A percentile compares a stretch with the other conserved stretches of the same genome.
These are phyloP conservation scores for Apiospora pterosperma DNA, from an alignment of 2,329 filamentous ascomycete genomes.

Conservation along the genomic window DNA sequence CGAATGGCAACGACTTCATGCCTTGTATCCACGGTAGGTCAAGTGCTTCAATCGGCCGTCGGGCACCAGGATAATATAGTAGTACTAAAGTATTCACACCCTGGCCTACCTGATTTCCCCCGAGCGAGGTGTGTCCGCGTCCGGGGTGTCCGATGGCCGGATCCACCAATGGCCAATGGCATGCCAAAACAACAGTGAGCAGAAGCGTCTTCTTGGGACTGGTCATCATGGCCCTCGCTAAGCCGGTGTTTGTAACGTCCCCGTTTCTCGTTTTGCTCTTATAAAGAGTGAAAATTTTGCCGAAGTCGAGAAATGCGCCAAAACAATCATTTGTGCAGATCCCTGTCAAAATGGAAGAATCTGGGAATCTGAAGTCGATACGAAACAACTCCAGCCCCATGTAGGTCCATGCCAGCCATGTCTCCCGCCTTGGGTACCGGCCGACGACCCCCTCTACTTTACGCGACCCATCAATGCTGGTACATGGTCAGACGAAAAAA, in stretches of 20 bases:
- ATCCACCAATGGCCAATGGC: neutral
- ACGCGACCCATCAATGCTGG: neutral
- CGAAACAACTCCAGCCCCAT: constrained; percentile 4
- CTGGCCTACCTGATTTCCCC: too few species aligned
- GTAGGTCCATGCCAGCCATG: neutral
- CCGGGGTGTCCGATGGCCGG: neutral
- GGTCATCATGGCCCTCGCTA: neutral
- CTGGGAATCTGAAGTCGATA: constrained; percentile 7
- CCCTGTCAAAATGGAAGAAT: neutral
- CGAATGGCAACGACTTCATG: neutral
- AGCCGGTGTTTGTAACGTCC: neutral
- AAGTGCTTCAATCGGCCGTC: too few species aligned
- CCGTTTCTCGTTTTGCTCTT: neutral
- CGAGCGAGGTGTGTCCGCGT: too few species aligned
- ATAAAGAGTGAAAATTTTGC: neutral
- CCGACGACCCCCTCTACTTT: neutral
- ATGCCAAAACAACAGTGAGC: neutral
- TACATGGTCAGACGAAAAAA: constrained; percentile 2
- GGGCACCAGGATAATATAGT: neutral
- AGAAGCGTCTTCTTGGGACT: neutral
- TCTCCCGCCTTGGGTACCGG: neutral
- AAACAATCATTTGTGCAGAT: constrained; percentile 1
- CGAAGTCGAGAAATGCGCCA: neutral
- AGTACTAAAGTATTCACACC: too few species aligned
- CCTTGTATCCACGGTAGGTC: neutral